phyloP scores from a whole-genome alignment of 1,284 basidiomycete genomes.

The Polyporus tsugae region DNA sequence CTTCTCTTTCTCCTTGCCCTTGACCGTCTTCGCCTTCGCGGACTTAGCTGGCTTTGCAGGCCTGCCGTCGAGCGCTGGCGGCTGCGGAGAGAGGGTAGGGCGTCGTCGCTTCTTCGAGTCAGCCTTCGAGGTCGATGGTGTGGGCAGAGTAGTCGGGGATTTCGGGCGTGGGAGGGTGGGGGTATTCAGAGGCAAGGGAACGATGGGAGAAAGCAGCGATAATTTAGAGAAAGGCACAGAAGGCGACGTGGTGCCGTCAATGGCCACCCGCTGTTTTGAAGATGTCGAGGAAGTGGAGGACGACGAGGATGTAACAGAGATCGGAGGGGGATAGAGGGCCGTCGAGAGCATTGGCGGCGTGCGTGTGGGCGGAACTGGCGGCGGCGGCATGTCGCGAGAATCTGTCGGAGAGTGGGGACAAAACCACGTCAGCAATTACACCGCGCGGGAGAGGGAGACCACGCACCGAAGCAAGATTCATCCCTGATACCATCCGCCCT shows the following conservation, averaged over 20 bases:
- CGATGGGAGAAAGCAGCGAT: conserved; percentile 44
- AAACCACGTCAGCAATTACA: not conserved
- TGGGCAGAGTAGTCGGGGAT: not conserved
- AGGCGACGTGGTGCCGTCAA: conserved; percentile 41
- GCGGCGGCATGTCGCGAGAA: conserved; percentile 53
- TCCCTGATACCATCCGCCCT: conserved; percentile 27
- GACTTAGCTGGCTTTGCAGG: conserved; percentile 19
- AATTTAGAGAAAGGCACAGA: conserved; percentile 50
- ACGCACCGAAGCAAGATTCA: conserved; percentile 30
- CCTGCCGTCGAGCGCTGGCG: not conserved
- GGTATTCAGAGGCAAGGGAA: conserved; percentile 7
- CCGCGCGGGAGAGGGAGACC: not conserved
- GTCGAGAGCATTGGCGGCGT: conserved; percentile 44
- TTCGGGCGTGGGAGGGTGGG: conserved; percentile 7
- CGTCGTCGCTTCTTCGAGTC: conserved; percentile 9
- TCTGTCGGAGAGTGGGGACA: no score
- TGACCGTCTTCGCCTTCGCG: conserved; percentile 12
- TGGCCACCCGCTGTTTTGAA: conserved; percentile 18
- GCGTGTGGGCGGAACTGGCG: conserved; percentile 52
- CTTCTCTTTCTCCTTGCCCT: conserved; percentile 11
- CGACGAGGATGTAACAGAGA: conserved; percentile 42
- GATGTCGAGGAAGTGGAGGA: conserved; percentile 25
- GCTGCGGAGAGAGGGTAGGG: conserved; percentile 11
- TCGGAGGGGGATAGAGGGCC: conserved; percentile 37
- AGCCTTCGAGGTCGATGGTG: conserved; percentile 1